These are phyloP conservation scores for Lepidium sativum DNA, from an alignment of 345 rosid genomes.

Conservation along the genomic window DNA sequence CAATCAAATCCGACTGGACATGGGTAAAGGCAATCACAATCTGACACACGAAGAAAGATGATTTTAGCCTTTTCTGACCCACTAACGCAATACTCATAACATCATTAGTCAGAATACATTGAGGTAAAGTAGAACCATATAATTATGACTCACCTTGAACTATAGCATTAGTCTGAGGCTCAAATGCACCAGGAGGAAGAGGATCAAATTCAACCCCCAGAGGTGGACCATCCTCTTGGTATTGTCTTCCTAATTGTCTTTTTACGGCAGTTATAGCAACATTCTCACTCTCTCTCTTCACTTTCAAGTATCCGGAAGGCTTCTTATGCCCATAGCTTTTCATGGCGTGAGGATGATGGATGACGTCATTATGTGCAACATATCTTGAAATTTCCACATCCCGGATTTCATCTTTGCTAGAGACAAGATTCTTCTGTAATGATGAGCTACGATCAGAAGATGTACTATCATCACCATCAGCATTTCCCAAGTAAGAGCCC, in stretches of 20 bases:
- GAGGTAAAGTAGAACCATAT: not conserved
- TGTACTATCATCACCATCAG: slow-evolving; percentile 47
- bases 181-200: slow-evolving; percentile 87
- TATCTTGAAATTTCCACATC: slow-evolving; percentile 33
- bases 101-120: not conserved
- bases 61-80: slow-evolving; percentile 7
- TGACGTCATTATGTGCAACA: slow-evolving; percentile 29
- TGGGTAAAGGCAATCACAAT: slow-evolving; percentile 22
- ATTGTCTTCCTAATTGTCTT: slow-evolving; percentile 76
- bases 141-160: slow-evolving; percentile 42
- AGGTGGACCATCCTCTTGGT: slow-evolving; percentile 73
- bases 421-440: slow-evolving; percentile 42
- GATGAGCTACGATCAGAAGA: slow-evolving; percentile 69
- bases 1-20: slow-evolving; percentile 17
- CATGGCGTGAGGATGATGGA: slow-evolving; percentile 24
- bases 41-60: slow-evolving; percentile 17
- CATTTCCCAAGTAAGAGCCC: slow-evolving; percentile 32
- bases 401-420: slow-evolving; percentile 32
- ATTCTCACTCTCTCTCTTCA: slow-evolving; percentile 64
- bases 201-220: slow-evolving; percentile 67
- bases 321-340: slow-evolving; percentile 39
- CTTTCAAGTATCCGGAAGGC: slow-evolving; percentile 83
- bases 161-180: slow-evolving; percentile 41
- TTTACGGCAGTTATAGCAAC: slow-evolving; percentile 71
- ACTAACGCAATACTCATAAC: not conserved